Base-by-base conservation (phyloP, 2,329 filamentous ascomycete species). In the Emergomyces africanus region DNA sequence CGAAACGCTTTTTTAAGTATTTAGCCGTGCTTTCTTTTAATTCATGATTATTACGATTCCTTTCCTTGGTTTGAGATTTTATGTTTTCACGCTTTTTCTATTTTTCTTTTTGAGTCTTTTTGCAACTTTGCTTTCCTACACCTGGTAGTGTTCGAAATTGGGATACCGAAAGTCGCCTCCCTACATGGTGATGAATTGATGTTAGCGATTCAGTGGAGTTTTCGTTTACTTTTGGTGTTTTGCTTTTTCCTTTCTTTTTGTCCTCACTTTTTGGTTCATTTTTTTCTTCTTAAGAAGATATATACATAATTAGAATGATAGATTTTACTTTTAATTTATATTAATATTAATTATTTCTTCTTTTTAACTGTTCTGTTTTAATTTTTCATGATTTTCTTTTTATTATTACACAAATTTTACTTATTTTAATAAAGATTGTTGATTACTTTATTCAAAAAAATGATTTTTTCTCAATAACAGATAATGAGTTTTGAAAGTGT, bases 191-290 rank as follows among this genome's bases (percentile, higher is more conserved):
- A 23, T 6, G 33, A 54, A 54, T 39, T 54, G n/a, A 54, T 25
- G 30, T 15, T 25, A 39, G 33, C n/a, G n/a, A 39, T n/a, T 23
- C n/a, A 12, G 3, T 6, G 50, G 33, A 54, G 62, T 64, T 63
- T 62, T 62, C 33, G 61, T 65, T 68, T 62, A 63, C 63, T 57
- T 66, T 67, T 66, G 61, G 66, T 37, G 53, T 42, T n/a, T n/a
- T n/a, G n/a, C n/a, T 56, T 50, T 51, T 59, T 61, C 30, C 9
- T 23, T 55, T 55, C 9, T 37, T 49, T 30, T 54, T 61, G 20
- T 51, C 53, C 37, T 4, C 23, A 35, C 41, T 42, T 55, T 44
- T 20, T 30, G 20, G 23, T 42, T 55, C 39, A 55, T 30, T 33
- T 44, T 46, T 28, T 55, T 30, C n/a, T 55, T 55, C 23, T 39